Base-by-base conservation (phyloP, 352 stramenopile genomes). In the Pythium diclinum region DNA sequence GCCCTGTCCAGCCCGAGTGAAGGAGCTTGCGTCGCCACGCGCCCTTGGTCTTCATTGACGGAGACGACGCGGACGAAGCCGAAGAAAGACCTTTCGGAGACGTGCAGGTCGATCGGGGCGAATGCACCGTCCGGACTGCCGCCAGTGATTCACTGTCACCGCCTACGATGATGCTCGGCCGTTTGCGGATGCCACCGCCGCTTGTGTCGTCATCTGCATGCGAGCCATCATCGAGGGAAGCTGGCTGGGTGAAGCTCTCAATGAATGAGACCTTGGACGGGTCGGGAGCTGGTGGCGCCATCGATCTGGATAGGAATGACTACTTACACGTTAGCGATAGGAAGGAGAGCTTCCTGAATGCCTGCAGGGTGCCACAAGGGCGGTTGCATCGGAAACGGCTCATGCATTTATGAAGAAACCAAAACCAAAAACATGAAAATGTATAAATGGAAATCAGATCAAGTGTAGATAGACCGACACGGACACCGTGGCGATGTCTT, bases 381-480 rank as follows among this genome's bases (percentile, higher is more conserved):
- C 16, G 53, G 23, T n/a, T n/a, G 53, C 19, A 30, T 30, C 25
- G 8, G 17, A 42, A 30, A 44, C 14, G 34, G 17, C 5, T 25
- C 33, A 0, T 30, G 32, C 32, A 59, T 19, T 25, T 1, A 25
- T 9, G 19, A 16, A 30, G n/a, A 33, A 47, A 23, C 16, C 14
- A 25, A 42, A 42, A 42, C 6, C 36, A 17, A 42, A 14, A 42
- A 42, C 4, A 14, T n/a, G n/a, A 17, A 14, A 42, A 48, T 48
- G 42, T 42, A 64, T 38, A 66, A 66, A 60, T 59, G 54, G 69
- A 56, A 73, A 74, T 76, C 70, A 67, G 66, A 71, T 76, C 70
- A 76, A 76, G 70, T 76, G 70, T 76, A 76, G 70, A 73, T 65
- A 62, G 52, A 68, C 52, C 48, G 56, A 69, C 63, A 69, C 2